A percentile compares a stretch with the other conserved stretches of the same genome.
Conservation (phyloP, 2,329 filamentous ascomycete genomes). For the Aschersonia sp. region DNA sequence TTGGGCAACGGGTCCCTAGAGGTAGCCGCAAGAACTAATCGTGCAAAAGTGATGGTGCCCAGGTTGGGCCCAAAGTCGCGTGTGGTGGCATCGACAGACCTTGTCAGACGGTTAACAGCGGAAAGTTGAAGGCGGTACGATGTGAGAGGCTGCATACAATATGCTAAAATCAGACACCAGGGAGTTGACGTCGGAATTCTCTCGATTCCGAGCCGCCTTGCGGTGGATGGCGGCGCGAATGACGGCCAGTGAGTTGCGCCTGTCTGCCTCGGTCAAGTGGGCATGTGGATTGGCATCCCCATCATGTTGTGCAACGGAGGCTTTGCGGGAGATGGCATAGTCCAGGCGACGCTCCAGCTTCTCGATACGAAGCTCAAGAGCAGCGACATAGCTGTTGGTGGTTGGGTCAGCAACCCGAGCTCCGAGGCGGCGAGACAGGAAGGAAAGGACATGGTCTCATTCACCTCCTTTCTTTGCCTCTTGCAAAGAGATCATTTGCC, state of each 20-base stretch:
- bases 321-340: slow-evolving; percentile 56
- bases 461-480: slow-evolving; percentile 84
- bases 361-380: slow-evolving; percentile 82
- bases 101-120: slow-evolving; percentile 17
- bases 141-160: slow-evolving; percentile 38
- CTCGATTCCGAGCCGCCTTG: slow-evolving; percentile 49
- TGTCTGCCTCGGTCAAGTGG: slow-evolving; percentile 27
- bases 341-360: slow-evolving; percentile 68
- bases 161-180: slow-evolving; percentile 90
- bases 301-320: slow-evolving; percentile 53
- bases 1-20: slow-evolving; percentile 58
- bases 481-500: slow-evolving; percentile 88
- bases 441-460: background rate
- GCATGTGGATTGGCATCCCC: slow-evolving; percentile 23
- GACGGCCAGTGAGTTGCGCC: slow-evolving; percentile 47
- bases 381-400: slow-evolving; percentile 72
- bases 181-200: slow-evolving; percentile 80
- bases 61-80: slow-evolving; percentile 85
- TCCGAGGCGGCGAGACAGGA: background rate
- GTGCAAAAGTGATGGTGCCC: slow-evolving; percentile 83
- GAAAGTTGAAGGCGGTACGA: background rate
- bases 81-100: slow-evolving; percentile 86
- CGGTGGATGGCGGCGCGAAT: slow-evolving; percentile 50
- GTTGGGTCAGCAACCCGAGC: background rate
- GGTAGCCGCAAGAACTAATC: slow-evolving; percentile 72